Conservation (phyloP, 208 protist genomes). For the Sergeia podlipaevii region DNA sequence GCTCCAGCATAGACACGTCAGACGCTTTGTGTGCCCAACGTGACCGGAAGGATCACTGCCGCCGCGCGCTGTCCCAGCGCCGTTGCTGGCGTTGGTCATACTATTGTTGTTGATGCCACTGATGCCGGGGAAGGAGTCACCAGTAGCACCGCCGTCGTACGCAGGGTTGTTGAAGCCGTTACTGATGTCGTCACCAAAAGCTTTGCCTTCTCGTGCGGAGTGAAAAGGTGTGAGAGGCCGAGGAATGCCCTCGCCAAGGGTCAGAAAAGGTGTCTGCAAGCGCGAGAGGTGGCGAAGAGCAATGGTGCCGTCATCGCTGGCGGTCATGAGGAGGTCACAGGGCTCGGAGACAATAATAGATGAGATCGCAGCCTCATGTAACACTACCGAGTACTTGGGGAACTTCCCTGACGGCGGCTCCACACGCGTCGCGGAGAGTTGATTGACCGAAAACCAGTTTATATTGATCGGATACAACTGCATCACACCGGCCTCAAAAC, state of each 20-base stretch:
- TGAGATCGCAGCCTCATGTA: slow-evolving; percentile 54
- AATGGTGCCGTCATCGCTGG: slow-evolving; percentile 69
- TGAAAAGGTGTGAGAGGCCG: not conserved
- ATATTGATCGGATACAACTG: slow-evolving; percentile 60
- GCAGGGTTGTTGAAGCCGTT: no score
- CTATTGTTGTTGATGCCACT: not conserved
- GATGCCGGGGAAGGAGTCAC: not conserved
- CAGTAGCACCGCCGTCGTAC: not conserved
- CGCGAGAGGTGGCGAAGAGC: slow-evolving; percentile 51
- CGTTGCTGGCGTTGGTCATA: not conserved
- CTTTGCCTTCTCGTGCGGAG: no score
- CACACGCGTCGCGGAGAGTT: slow-evolving; percentile 46
- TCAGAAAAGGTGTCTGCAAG: slow-evolving; percentile 53
- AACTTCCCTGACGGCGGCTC: slow-evolving; percentile 48
- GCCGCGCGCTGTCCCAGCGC: no score
- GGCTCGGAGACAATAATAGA: slow-evolving; percentile 40
- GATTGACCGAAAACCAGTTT: slow-evolving; percentile 58
- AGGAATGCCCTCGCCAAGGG: slow-evolving; percentile 34
- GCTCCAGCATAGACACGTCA: slow-evolving; percentile 68
- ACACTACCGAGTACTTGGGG: slow-evolving; percentile 31
- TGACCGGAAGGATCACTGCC: no score
- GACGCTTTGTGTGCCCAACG: slow-evolving; percentile 44
- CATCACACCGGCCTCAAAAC: slow-evolving; percentile 71
- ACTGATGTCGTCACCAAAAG: no score
- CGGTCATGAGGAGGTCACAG: slow-evolving; percentile 56